Evolutionary conservation across 1,284 basidiomycete species (phyloP), one percentile per base, ranked within the genome.

Genomic region (Ustilago xerochloae): DNA sequence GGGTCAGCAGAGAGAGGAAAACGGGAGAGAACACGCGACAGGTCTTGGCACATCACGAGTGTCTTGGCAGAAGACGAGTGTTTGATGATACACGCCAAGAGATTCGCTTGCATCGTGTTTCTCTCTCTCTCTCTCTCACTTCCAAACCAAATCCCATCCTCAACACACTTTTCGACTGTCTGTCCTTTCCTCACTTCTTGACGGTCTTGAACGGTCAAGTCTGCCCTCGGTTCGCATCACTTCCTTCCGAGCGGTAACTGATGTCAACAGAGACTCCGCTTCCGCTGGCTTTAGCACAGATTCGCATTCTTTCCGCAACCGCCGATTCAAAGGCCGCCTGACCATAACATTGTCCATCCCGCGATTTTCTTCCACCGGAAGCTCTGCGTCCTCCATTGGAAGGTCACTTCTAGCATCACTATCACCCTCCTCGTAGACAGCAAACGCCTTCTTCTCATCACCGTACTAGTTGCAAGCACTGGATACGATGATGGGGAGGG

Each of bases 201-300:
- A 8, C 7, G 15, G 15, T 30, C 4, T 33, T 4, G 22, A 24
- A 15, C 39, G 28, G 52, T 45, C 26, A 30, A 30, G 6, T 7
- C 13, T 20, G 24, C 48, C 35, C 29, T 2, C 28, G 50, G 63
- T 55, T 67, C 64, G 64, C 58, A 57, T 54, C 54, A 62, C 53
- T 38, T 49, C 62, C 26, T 62, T 67, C 64, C 64, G 58, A 54
- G 39, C 51, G 48, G 41, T 24, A 35, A 20, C 48, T 22, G 20
- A 7, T 5, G 18, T 45, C 39, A 15, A 36, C 28, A 16, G 33
- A 32, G 10, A 53, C 45, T 54, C 56, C 57, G 63, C 56, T 39
- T n/a, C 63, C 60, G 54, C n/a, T 55, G 49, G 54, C 47, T 48
- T n/a, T 9, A 38, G 20, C 13, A 29, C 28, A 26, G 35, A 6